Base-by-base conservation (phyloP, 2,329 filamentous ascomycete species). In the Tothia fuscella region DNA sequence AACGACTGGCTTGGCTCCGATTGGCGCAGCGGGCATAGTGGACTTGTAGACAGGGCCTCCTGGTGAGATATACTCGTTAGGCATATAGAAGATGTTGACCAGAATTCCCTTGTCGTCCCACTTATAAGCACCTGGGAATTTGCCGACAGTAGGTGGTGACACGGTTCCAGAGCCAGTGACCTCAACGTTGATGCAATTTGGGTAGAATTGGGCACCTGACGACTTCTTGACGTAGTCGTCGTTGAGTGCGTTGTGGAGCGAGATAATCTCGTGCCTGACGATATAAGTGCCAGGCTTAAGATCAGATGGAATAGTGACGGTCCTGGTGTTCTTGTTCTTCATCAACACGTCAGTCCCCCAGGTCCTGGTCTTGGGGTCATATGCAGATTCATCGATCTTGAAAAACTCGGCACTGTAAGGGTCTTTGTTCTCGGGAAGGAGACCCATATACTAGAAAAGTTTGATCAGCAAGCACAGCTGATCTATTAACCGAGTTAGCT, bases 181-280 rank as follows among this genome's bases (percentile, higher is more conserved):
- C 17, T 38, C 26, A 6, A 38, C 20, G 10, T 38, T 71, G 42
- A 71, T 50, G 49, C 70, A 74, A 55, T 70, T 66, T 24, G 62
- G 68, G 53, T 68, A 72, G 52, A 61, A 62, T 59, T 68, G 70
- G 2, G 68, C 68, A 22, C 68, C 69, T 5, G 32, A 34, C 17
- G n/a, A 17, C 17, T 34, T 34, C 32, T 34, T 34, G 16, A 34
- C 22, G 16, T 34, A 34, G 39, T 68, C 65, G 21, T 38, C 35
- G 16, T 25, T 28, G 6, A 24, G 24, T 2, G 61, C 61, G 0
- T 57, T 53, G 39, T 72, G 69, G 13, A 72, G 54, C 2, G 63
- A 71, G 44, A 68, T 65, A 33, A 64, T 62, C 54, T 75, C 71
- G 49, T 74, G 70, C 2, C 72, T 61, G 26, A 76, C 51, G 28